Percentiles rank a stretch among this genome's conserved stretches.
Evolutionary conservation across 192 early-diverging fungal species (phyloP).

Genomic region (Thamnidium elegans): DNA sequence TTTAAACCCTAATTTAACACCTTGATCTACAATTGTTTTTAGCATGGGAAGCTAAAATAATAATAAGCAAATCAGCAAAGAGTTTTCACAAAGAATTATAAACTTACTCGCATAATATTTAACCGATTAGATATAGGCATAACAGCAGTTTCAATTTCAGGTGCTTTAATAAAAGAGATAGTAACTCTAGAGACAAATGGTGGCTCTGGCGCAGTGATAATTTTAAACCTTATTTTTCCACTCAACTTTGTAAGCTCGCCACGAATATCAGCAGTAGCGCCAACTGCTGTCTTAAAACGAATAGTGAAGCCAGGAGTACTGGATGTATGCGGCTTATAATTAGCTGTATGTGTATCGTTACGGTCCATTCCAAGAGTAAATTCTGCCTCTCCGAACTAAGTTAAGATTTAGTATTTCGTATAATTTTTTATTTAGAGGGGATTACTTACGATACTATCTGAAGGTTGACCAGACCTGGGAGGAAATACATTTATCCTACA

Average conservation of each 20-base stretch:
- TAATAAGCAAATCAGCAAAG: not conserved
- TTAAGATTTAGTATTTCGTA: not conserved
- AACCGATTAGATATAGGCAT: conserved; percentile 32
- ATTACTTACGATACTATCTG: conserved; percentile 24
- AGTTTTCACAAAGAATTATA: not conserved
- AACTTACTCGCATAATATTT: conserved; percentile 31
- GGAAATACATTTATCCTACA: conserved; percentile 28
- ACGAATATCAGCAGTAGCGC: conserved; percentile 17
- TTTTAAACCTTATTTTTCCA: conserved; percentile 30
- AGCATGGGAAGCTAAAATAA: conserved; percentile 20
- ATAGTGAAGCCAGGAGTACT: conserved; percentile 23
- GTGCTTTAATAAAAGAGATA: conserved; percentile 27
- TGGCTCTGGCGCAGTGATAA: conserved; percentile 28
- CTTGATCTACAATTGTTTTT: conserved; percentile 23
- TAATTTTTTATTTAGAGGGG: not conserved
- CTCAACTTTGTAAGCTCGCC: conserved; percentile 25
- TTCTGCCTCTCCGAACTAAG: conserved; percentile 27
- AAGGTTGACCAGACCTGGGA: conserved; percentile 21
- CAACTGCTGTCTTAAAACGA: conserved; percentile 25
- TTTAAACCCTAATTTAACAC: conserved; percentile 20
- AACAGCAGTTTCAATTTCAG: conserved; percentile 27
- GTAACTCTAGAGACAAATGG: conserved; percentile 27
- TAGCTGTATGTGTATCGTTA: conserved; percentile 12
- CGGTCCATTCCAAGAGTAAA: conserved; percentile 29
- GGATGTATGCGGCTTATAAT: not conserved